Base-by-base conservation (phyloP, 2,329 filamentous ascomycete genomes). In the Blastomyces silverae region DNA sequence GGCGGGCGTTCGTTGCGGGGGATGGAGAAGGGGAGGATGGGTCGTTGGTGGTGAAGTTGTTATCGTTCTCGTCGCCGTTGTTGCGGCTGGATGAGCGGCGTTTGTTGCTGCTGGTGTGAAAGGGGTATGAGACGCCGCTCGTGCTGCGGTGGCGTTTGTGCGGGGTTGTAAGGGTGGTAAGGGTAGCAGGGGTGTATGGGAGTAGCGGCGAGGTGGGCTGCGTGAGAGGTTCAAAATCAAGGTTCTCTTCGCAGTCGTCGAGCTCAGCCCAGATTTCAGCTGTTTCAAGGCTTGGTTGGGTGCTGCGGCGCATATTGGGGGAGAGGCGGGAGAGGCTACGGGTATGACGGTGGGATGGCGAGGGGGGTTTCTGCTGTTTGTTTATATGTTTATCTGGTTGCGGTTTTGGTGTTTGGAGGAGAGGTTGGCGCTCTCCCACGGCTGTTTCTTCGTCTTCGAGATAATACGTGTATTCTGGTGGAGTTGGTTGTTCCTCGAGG, bases 251-350 rank as follows among this genome's bases (percentile, higher is more conserved):
- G 52, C 89, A 86, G 70, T 96, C 92, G 72, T 94, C 88, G 17
- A 96, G 82, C 74, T 95, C 91, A 64, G 87, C 89, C 92, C 91
- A 96, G 42, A 96, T 94, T 70, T 94, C 90, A 46, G 86, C 87
- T 0, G 85, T 85, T 73, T 94, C 89, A 64, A 81, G 84, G 85
- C 63, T 85, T 73, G 75, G 73, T 50, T 79, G 81, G 22, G 81
- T 82, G 69, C 80, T 81, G 71, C 80, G 81, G 64, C 79, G 80
- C 61, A 70, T 69, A 28, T 71, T 65, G 5, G 73, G 69, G 42
- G 72, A 69, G 58, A 72, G 67, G 22, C 71, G 67, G 64, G 74
- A 72, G 56, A 73, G 68, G 68, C 72, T 77, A 48, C 75, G 75
- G 22, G 75, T 72, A 65, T 76, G 73, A 56, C 74, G 71, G 66